phyloP scores from a whole-genome alignment of 2,329 filamentous ascomycete species.

The Verticillium isaacii region DNA sequence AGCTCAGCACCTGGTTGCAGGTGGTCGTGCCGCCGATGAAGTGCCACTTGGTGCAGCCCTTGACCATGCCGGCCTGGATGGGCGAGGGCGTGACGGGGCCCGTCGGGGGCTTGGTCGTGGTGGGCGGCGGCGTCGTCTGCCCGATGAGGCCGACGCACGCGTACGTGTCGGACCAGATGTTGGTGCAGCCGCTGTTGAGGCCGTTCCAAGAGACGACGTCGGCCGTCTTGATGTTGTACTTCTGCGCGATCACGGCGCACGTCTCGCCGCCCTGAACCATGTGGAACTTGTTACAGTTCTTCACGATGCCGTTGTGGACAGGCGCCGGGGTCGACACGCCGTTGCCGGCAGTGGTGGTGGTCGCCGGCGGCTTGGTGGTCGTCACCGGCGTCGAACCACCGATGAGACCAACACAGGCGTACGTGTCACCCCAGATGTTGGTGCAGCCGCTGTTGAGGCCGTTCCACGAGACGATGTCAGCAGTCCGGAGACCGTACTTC shows the following conservation, averaged over 20 bases:
- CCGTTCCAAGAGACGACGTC: neutral
- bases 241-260: conserved; percentile 6
- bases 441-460: conserved; percentile 9
- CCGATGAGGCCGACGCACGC: conserved; percentile 6
- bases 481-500: neutral
- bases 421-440: conserved; percentile 8
- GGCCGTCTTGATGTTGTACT: neutral
- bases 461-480: neutral
- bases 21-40: conserved; percentile 1
- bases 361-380: conserved; percentile 3
- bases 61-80: conserved; percentile 9
- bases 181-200: conserved; percentile 6
- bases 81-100: neutral
- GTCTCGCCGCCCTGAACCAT: conserved; percentile 1
- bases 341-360: conserved; percentile 6
- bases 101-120: neutral
- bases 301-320: conserved; percentile 6
- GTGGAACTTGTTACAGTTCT: conserved; percentile 11
- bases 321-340: conserved; percentile 10
- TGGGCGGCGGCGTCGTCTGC: neutral
- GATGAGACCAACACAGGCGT: conserved; percentile 11
- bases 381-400: conserved; percentile 2
- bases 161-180: conserved; percentile 6
- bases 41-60: conserved; percentile 12
- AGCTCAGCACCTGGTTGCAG: conserved; percentile 6